Conservation (phyloP, 345 rosid genomes). For the Toxicodendron radicans region DNA sequence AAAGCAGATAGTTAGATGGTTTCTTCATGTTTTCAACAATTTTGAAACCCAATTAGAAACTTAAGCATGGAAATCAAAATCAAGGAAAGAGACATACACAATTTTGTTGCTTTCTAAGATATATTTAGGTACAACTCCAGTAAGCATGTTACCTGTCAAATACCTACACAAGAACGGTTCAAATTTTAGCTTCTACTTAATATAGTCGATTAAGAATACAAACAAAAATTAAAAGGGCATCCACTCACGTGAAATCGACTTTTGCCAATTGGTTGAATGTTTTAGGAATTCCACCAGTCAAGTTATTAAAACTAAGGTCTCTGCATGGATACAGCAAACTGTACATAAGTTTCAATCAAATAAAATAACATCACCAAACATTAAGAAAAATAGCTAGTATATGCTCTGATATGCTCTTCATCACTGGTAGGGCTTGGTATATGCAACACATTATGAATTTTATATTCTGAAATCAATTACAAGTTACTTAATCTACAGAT, state of each 20-base stretch:
- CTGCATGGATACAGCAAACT: conserved; percentile 41
- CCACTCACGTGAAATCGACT: conserved; percentile 73
- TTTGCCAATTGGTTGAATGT: conserved; percentile 48
- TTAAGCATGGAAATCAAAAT: conserved; percentile 10
- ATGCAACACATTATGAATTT: neutral
- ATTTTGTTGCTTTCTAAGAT: conserved; percentile 59
- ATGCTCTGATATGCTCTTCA: conserved; percentile 7
- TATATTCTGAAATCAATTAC: no score
- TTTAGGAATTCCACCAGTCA: conserved; percentile 68
- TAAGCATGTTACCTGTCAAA: conserved; percentile 70
- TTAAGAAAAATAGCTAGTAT: neutral
- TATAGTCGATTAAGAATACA: neutral
- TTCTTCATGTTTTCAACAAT: neutral
- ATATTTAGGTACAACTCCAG: conserved; percentile 63
- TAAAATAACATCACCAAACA: neutral
- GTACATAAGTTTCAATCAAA: neutral
- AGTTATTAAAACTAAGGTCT: conserved; percentile 78
- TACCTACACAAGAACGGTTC: conserved; percentile 40
- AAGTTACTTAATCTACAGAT: no score
- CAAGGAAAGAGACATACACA: conserved; percentile 44
- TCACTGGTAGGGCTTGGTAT: neutral
- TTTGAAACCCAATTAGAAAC: neutral
- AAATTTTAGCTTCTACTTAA: neutral
- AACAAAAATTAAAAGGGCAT: neutral
- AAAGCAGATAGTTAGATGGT: neutral